Base-by-base conservation (phyloP, 305 asterid genomes). In the Fraxinus angustifolia region DNA sequence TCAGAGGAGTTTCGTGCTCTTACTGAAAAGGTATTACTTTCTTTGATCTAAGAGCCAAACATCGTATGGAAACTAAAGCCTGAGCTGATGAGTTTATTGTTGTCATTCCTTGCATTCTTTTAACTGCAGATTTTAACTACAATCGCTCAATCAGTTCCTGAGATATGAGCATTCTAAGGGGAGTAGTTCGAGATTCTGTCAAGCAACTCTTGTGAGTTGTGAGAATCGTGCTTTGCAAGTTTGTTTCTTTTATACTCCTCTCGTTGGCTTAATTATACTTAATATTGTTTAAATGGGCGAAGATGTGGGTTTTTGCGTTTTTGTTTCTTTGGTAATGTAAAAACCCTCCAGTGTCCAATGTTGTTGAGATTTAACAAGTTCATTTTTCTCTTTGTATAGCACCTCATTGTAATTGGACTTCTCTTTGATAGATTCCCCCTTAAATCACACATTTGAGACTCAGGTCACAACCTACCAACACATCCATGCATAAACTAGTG, bases 1-100 rank as follows among this genome's bases (percentile, higher is more conserved):
- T 87, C 82, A 6, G 91, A 87, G 36, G 83, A 87, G 8, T 88
- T 89, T 36, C 86, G 89, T 6, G 28, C 79, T 72, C 71, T 90
- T 58, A 79, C 92, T 26, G 87, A 90, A 50, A 88, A 90, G 93
- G 93, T 90, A 79, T 78, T 53, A 42, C 40, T 31, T 56, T 19
- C 30, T 17, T 19, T 2, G 2, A 19, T 58, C 21, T 58, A 17
- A 19, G 30, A 58, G 68, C 11, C 68, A 58, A 58, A 58, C 10
- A 19, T 19, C 4, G 4, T 19, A 26, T 65, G 36, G 17, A 65
- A 65, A 65, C 35, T 65, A 65, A 65, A 65, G 36, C 36, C 73
- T 26, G 73, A 65, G n/a, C 36, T 65, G 73, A 65, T 3, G 7
- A 65, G n/a, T 8, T 65, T 23, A 26, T 65, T 10, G 16, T 26